phyloP scores from a whole-genome alignment of 139 green algal genomes.

The Helicosporidium sp. region DNA sequence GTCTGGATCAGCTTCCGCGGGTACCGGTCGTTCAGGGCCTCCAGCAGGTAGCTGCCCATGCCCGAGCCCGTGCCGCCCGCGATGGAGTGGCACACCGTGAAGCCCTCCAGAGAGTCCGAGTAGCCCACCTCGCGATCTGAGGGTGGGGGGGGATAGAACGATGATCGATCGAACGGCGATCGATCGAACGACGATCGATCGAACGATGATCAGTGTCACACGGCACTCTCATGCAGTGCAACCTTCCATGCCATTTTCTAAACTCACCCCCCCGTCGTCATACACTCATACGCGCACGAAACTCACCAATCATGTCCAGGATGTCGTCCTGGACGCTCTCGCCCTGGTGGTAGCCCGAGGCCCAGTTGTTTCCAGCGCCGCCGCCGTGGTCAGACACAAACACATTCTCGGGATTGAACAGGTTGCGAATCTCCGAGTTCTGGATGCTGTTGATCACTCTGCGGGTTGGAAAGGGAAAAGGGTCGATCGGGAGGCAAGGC shows the following conservation, averaged over 20 bases:
- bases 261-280: too few relatives aligned
- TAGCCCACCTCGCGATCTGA: conserved; percentile 92
- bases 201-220: too few relatives aligned
- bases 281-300: not conserved
- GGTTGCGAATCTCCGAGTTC: conserved; percentile 70
- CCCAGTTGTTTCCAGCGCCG: conserved; percentile 98
- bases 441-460: conserved; percentile 95
- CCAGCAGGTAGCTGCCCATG: conserved; percentile 93
- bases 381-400: conserved; percentile 85
- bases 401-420: conserved; percentile 98
- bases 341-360: conserved; percentile 77
- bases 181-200: too few relatives aligned
- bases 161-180: too few relatives aligned
- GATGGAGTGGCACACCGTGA: conserved; percentile 92
- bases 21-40: conserved; percentile 84
- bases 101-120: conserved; percentile 89
- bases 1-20: conserved; percentile 92
- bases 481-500: not conserved
- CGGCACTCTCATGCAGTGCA: too few relatives aligned
- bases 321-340: conserved; percentile 79
- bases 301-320: conserved; percentile 90
- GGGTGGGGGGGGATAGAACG: not conserved
- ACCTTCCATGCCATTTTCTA: too few relatives aligned
- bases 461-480: conserved; percentile 3
- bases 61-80: conserved; percentile 86